Evolutionary conservation across 2,329 filamentous ascomycete genomes (phyloP).

Genomic region (Aspergillus sp.): DNA sequence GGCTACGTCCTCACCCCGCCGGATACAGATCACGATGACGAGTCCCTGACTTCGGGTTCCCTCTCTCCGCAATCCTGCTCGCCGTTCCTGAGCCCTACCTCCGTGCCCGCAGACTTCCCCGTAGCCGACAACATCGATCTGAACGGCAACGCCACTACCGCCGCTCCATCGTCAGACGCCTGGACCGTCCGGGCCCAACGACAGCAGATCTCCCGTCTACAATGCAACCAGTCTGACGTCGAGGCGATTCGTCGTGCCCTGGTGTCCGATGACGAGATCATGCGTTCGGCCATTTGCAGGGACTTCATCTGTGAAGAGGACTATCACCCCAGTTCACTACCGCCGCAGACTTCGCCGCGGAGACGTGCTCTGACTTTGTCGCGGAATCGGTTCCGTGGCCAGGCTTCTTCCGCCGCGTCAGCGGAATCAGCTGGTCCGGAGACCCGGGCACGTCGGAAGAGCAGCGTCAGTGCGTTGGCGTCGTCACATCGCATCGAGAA

Average conservation of each 20-base stretch:
- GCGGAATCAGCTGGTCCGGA: neutral
- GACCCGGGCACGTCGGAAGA: conserved; percentile 28
- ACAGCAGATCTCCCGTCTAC: conserved; percentile 44
- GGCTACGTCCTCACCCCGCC: conserved; percentile 41
- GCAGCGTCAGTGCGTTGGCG: conserved; percentile 25
- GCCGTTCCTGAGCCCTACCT: conserved; percentile 33
- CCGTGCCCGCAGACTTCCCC: conserved; percentile 28
- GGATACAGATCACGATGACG: conserved; percentile 43
- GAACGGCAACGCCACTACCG: neutral
- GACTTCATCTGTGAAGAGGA: conserved; percentile 26
- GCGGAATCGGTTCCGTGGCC: conserved; percentile 33
- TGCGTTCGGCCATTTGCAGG: conserved; percentile 12
- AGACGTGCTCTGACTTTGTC: conserved; percentile 32
- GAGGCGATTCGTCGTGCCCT: conserved; percentile 42
- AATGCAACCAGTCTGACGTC: conserved; percentile 39
- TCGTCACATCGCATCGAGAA: conserved; percentile 39
- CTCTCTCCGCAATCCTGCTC: conserved; percentile 53
- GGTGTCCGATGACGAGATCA: conserved; percentile 30
- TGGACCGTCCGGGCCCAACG: conserved; percentile 38
- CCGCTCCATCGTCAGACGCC: conserved; percentile 14
- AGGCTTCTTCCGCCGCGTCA: conserved; percentile 9
- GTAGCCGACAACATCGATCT: neutral
- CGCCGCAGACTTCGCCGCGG: conserved; percentile 36
- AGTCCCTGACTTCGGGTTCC: conserved; percentile 62
- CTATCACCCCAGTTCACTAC: conserved; percentile 43